Conservation (phyloP, 768 basidiomycete genomes). For the Vishniacozyma victoriae region DNA sequence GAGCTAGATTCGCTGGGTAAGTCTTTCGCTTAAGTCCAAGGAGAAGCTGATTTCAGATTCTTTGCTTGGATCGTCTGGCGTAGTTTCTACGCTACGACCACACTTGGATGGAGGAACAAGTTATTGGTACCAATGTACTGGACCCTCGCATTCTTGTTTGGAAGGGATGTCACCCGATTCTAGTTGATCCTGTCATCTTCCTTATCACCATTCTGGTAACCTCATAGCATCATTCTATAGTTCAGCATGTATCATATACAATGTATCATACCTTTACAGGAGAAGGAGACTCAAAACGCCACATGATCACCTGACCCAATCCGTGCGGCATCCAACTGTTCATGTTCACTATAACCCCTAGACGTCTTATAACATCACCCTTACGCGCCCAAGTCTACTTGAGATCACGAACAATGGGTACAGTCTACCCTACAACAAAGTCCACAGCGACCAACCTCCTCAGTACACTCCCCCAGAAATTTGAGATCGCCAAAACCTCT, state of each 20-base stretch:
- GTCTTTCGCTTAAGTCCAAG: background rate
- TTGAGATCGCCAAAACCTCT: conserved; percentile 42
- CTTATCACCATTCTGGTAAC: too few relatives aligned
- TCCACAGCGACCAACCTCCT: conserved; percentile 31
- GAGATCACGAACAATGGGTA: conserved; percentile 1
- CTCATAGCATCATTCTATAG: too few relatives aligned
- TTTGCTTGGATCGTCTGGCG: conserved; percentile 24
- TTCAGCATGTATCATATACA: too few relatives aligned
- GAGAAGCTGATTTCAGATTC: conserved; percentile 5
- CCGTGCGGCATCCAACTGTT: too few relatives aligned
- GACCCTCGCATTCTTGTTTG: conserved; percentile 16
- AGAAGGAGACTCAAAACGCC: too few relatives aligned
- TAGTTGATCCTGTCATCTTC: too few relatives aligned
- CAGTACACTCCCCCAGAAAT: conserved; percentile 32
- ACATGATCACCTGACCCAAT: too few relatives aligned
- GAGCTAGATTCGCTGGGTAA: conserved; percentile 8
- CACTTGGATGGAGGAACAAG: conserved; percentile 27
- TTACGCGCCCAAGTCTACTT: background rate
- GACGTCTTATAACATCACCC: too few relatives aligned
- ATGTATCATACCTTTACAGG: too few relatives aligned
- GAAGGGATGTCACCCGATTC: conserved; percentile 22
- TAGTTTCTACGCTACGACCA: conserved; percentile 17
- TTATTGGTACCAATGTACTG: conserved; percentile 20
- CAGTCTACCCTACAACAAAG: conserved; percentile 26
- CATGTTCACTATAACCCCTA: too few relatives aligned